phyloP scores from a whole-genome alignment of 805 yeast genomes.

The Candida pini region DNA sequence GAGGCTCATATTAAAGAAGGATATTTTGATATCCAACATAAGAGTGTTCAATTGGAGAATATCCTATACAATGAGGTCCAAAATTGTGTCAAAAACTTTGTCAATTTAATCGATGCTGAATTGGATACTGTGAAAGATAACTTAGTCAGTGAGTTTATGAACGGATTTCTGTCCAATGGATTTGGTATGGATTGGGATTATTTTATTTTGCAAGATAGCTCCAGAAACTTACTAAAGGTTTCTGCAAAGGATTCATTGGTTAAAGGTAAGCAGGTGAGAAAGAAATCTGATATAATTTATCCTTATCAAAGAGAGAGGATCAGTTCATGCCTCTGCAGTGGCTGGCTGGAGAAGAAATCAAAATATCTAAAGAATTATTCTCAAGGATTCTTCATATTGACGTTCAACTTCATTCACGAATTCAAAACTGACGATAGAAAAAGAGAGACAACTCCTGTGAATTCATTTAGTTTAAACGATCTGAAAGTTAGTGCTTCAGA shows the following conservation, averaged over 20 bases:
- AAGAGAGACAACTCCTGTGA: constrained; percentile 42
- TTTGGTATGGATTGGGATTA: constrained; percentile 68
- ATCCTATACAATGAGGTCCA: constrained; percentile 61
- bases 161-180: constrained; percentile 49
- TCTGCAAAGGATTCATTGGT: constrained; percentile 23
- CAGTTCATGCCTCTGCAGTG: constrained; percentile 53
- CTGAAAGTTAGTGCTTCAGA: constrained; percentile 27
- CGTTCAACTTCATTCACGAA: constrained; percentile 64
- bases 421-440: constrained; percentile 53
- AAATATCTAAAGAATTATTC: constrained; percentile 57
- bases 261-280: constrained; percentile 35
- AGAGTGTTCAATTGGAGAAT: constrained; percentile 60
- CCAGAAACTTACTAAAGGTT: constrained; percentile 36
- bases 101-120: constrained; percentile 47
- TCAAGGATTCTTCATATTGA: constrained; percentile 59
- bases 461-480: constrained; percentile 35
- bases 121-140: constrained; percentile 40
- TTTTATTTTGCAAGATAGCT: constrained; percentile 43
- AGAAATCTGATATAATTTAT: constrained; percentile 45
- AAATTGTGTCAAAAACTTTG: constrained; percentile 46
- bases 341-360: constrained; percentile 54
- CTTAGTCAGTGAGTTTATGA: constrained; percentile 47
- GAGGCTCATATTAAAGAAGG: constrained; percentile 65
- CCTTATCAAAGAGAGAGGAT: constrained; percentile 48
- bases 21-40: constrained; percentile 54